Base-by-base conservation (phyloP, 2,329 filamentous ascomycete genomes). In the Pyricularia sp. region DNA sequence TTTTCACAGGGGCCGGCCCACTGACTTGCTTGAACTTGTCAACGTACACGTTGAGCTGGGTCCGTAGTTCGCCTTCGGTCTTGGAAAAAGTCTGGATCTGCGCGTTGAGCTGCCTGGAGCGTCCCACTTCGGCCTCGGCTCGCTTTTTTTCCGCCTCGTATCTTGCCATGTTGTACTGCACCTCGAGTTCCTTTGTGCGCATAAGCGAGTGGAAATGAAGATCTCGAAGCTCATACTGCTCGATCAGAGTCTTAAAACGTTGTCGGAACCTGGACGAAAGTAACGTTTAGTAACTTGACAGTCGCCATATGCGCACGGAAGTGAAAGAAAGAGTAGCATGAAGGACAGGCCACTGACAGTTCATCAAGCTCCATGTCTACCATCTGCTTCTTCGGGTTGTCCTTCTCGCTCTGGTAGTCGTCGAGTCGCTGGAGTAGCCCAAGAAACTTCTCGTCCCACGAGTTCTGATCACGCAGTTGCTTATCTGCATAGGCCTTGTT, bases 21-120 rank as follows among this genome's bases (percentile, higher is more conserved):
- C 84, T 76, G 85, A 96, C 93, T 90, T 99, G 94, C 81, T 97
- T 97, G 79, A 97, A 97, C 79, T 97, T 99, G 75, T 99, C 94
- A 30, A 97, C 93, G 72, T 99, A 99, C 71, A 97, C 93, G 75
- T 97, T 97, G 71, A 99, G 86, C 77, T 99, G 94, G 71, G 91
- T 96, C 66, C 94, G 83, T 65, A 99, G 82, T 76, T 97, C 93
- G 19, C 90, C 89, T 77, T 99, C 94, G 10, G 93, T 97, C 76
- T 96, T 94, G 44, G 92, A 94, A 75, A 97, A 97, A 1, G 92
- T 96, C 69, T 93, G 91, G 28, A 97, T 92, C 77, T 99, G 94
- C 44, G 87, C 83, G 70, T 94, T 96, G 64, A 99, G 82, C 68
- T 93, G 90, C 68, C 92, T 88, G 66, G 91, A 90, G 70, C 92